phyloP scores from a whole-genome alignment of 192 early-diverging fungal genomes.

The Backusella circina region DNA sequence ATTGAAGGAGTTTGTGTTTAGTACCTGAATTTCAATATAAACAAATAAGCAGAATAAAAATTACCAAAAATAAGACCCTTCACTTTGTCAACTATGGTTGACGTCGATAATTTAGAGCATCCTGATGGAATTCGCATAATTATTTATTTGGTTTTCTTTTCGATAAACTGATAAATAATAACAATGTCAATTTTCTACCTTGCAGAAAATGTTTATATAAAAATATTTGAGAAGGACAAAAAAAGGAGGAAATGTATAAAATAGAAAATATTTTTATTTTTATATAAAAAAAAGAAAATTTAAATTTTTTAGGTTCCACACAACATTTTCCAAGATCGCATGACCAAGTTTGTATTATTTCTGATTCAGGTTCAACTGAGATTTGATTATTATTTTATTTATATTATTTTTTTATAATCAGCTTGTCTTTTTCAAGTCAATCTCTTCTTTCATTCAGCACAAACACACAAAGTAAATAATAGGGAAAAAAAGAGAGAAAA shows the following conservation, averaged over 20 bases:
- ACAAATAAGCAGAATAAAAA: not conserved
- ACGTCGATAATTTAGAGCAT: slow-evolving; percentile 25
- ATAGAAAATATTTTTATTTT: not conserved
- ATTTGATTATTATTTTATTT: not conserved
- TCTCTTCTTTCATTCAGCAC: not conserved
- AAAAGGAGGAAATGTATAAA: not conserved
- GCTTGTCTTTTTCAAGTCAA: not conserved
- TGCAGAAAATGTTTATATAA: slow-evolving; percentile 10
- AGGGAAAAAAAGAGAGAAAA: not conserved
- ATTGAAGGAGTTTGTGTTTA: not conserved
- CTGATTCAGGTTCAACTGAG: not conserved
- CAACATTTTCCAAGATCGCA: not conserved
- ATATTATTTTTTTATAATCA: not conserved
- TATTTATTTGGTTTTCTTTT: not conserved
- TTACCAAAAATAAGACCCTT: slow-evolving; percentile 40
- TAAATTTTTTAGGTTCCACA: not conserved
- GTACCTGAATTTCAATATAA: not conserved
- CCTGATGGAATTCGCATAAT: slow-evolving; percentile 34
- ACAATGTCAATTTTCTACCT: slow-evolving; percentile 10
- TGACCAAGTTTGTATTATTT: not conserved
- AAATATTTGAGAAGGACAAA: not conserved
- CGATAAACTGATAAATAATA: not conserved
- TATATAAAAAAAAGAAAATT: slow-evolving; percentile 1
- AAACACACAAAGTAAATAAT: not conserved
- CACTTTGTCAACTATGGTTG: slow-evolving; percentile 27